phyloP scores from a whole-genome alignment of 495 filamentous ascomycete genomes.

The Tuber melanosporum region DNA sequence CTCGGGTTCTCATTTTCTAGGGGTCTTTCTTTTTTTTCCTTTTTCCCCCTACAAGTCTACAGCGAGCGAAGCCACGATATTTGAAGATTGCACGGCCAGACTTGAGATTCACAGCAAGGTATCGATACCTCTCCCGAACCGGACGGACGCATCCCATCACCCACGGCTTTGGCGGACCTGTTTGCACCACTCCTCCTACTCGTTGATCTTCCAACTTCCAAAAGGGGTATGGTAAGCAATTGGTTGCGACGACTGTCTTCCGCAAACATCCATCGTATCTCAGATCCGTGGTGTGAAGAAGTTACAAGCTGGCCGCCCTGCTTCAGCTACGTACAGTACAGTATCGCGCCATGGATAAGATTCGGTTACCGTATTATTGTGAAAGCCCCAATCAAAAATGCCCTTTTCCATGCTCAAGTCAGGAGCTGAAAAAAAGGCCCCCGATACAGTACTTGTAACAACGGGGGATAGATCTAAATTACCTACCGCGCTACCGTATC shows the following conservation, averaged over 20 bases:
- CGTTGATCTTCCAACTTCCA: neutral
- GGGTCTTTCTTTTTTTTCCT: neutral
- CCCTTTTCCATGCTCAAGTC: neutral
- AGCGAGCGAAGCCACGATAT: neutral
- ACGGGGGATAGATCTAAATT: no score
- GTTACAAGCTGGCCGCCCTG: neutral
- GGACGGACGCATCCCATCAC: neutral
- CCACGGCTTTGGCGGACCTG: neutral
- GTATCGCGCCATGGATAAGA: neutral
- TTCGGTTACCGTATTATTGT: neutral
- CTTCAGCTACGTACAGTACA: no score
- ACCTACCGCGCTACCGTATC: neutral
- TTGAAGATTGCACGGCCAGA: neutral
- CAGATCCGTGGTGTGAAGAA: neutral
- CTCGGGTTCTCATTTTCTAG: neutral
- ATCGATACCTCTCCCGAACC: neutral
- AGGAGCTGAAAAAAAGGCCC: neutral
- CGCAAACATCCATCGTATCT: neutral
- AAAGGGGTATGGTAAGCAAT: neutral
- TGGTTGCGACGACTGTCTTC: neutral
- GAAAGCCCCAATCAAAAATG: neutral
- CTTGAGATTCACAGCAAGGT: neutral
- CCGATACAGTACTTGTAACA: no score
- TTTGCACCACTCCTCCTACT: neutral
- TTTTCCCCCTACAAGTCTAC: neutral